Conservation (phyloP, 129 eudicot species). For the Apium graveolens region DNA sequence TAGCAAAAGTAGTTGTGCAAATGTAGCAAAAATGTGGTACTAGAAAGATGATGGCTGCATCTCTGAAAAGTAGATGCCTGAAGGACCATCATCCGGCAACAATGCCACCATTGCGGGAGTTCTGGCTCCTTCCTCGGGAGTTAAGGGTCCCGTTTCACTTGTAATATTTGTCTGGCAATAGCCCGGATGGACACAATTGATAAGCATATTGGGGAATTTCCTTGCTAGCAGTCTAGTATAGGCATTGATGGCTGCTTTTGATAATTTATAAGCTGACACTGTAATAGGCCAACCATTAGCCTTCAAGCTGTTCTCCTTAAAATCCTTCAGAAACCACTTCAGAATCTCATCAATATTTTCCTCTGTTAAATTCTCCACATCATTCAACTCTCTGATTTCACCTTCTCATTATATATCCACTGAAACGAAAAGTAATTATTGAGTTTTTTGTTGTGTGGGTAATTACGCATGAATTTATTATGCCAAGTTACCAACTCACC, state of each 20-base stretch:
- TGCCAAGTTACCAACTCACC: conserved; percentile 22
- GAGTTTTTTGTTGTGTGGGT: not conserved
- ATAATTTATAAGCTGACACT: conserved; percentile 30
- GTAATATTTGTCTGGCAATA: conserved; percentile 44
- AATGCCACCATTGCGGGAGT: conserved; percentile 38
- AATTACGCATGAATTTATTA: not conserved
- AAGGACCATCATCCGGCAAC: conserved; percentile 41
- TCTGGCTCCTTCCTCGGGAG: conserved; percentile 44
- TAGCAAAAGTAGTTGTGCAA: not conserved
- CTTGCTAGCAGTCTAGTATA: conserved; percentile 38
- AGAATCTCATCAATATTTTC: conserved; percentile 34
- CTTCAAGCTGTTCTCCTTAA: conserved; percentile 21
- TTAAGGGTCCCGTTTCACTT: conserved; percentile 25
- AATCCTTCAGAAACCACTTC: conserved; percentile 28
- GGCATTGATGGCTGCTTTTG: conserved; percentile 32
- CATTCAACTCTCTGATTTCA: conserved; percentile 21
- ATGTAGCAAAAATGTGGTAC: not conserved
- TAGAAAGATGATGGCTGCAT: conserved; percentile 4
- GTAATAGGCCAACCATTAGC: conserved; percentile 33
- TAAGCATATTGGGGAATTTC: conserved; percentile 18
- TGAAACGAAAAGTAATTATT: not conserved
- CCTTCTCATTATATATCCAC: conserved; percentile 31
- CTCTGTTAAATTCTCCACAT: conserved; percentile 28
- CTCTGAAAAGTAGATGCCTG: conserved; percentile 23
- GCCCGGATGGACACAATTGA: conserved; percentile 36